phyloP scores from a whole-genome alignment of 148 eudicot genomes.

The Rhododendron ovatum region DNA sequence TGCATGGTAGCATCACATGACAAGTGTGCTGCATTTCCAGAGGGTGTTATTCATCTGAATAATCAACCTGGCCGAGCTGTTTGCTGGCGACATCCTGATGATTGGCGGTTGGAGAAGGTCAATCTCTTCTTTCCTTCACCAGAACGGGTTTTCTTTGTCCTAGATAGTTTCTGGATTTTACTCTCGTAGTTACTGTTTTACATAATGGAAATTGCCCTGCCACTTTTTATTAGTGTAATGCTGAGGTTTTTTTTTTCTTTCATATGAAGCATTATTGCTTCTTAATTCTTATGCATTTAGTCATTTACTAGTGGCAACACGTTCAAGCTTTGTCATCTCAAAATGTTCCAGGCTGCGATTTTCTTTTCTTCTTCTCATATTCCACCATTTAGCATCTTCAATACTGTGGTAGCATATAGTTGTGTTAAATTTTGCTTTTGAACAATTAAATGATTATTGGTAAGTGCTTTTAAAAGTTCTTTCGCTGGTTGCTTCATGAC shows the following conservation, averaged over 20 bases:
- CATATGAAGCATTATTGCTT: not conserved
- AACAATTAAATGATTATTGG: not conserved
- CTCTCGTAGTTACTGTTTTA: too few species aligned
- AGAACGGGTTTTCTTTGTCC: slow-evolving; percentile 9
- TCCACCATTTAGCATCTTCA: not conserved
- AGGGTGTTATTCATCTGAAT: slow-evolving; percentile 42
- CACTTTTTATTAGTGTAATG: not conserved
- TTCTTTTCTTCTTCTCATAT: not conserved
- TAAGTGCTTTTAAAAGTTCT: not conserved
- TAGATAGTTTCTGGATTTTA: not conserved
- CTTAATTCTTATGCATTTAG: not conserved
- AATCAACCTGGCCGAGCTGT: slow-evolving; percentile 61
- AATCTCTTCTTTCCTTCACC: slow-evolving; percentile 53
- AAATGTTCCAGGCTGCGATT: not conserved
- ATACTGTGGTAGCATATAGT: not conserved
- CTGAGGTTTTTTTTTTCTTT: not conserved
- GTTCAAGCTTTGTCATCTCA: not conserved
- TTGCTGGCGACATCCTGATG: slow-evolving; percentile 82
- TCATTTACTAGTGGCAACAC: not conserved
- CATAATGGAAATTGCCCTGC: not conserved
- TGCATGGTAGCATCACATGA: slow-evolving; percentile 77
- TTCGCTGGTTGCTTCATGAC: not conserved
- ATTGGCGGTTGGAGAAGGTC: slow-evolving; percentile 77
- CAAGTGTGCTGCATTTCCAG: slow-evolving; percentile 84
- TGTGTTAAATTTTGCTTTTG: not conserved